phyloP scores from a whole-genome alignment of 768 basidiomycete genomes.

The Suillus americanus region DNA sequence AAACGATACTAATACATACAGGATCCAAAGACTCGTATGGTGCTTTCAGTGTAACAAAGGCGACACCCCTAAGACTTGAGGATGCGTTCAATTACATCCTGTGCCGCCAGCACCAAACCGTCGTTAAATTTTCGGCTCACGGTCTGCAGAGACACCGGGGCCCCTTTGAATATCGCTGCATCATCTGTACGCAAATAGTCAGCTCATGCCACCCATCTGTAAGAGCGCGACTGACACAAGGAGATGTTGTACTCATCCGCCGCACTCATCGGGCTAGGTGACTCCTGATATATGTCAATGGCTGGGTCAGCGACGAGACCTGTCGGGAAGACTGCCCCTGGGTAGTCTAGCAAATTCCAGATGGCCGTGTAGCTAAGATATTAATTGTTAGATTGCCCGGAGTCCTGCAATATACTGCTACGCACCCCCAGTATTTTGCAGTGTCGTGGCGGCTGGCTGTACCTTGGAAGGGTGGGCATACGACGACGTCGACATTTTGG shows the following conservation, averaged over 20 bases:
- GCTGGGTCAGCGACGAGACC: constrained; percentile 32
- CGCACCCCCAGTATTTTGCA: constrained; percentile 34
- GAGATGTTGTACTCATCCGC: constrained; percentile 21
- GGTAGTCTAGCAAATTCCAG: constrained; percentile 46
- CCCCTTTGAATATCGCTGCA: constrained; percentile 13
- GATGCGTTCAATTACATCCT: constrained; percentile 25
- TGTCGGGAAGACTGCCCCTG: constrained; percentile 44
- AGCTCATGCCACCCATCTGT: constrained; percentile 3
- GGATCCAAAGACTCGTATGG: neutral
- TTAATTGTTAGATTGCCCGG: constrained; percentile 36
- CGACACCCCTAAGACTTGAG: constrained; percentile 16
- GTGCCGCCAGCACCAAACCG: constrained; percentile 26
- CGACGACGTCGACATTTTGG: constrained; percentile 39
- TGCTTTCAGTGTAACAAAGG: constrained; percentile 9
- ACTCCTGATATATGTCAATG: constrained; percentile 19
- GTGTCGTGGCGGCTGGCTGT: constrained; percentile 40
- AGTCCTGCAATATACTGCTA: constrained; percentile 17
- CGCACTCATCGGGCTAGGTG: constrained; percentile 13
- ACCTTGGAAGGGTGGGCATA: constrained; percentile 36
- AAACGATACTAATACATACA: neutral
- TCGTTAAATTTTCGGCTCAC: constrained; percentile 26
- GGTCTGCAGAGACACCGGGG: constrained; percentile 24
- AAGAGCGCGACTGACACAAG: constrained; percentile 16
- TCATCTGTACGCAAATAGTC: constrained; percentile 19
- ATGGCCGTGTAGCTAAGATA: constrained; percentile 37